These are phyloP conservation scores for Penicillium sp. DNA, from an alignment of 2,329 filamentous ascomycete species.

Conservation along the genomic window DNA sequence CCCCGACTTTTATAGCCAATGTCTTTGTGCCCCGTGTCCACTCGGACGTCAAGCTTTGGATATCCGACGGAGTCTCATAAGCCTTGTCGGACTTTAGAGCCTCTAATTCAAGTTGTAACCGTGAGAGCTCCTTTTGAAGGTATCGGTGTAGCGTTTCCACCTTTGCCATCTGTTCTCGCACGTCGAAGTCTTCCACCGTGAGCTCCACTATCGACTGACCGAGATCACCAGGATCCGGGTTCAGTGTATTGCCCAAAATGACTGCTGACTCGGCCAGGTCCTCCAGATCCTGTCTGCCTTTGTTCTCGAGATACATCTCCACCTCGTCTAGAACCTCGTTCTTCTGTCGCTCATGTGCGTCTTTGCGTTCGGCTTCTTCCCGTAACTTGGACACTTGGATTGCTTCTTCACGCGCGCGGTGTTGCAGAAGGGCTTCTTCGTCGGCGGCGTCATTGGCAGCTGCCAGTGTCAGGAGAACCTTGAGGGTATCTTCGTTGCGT, in stretches of 20 bases:
- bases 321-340: slow-evolving; percentile 50
- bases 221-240: slow-evolving; percentile 49
- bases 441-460: slow-evolving; percentile 68
- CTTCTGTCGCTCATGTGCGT: slow-evolving; percentile 30
- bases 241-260: slow-evolving; percentile 47
- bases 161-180: slow-evolving; percentile 53
- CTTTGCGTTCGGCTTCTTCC: slow-evolving; percentile 24
- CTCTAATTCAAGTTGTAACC: slow-evolving; percentile 28
- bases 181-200: slow-evolving; percentile 51
- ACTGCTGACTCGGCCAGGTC: slow-evolving; percentile 54
- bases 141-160: slow-evolving; percentile 55
- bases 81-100: slow-evolving; percentile 31
- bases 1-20: slow-evolving; percentile 62
- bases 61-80: slow-evolving; percentile 54
- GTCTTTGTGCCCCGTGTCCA: slow-evolving; percentile 66
- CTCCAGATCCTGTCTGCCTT: slow-evolving; percentile 55
- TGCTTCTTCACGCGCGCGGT: slow-evolving; percentile 37
- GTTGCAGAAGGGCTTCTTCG: slow-evolving; percentile 35
- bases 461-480: slow-evolving; percentile 67
- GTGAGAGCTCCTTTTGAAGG: slow-evolving; percentile 50
- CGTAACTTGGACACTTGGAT: slow-evolving; percentile 29
- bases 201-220: slow-evolving; percentile 54
- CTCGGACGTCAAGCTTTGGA: slow-evolving; percentile 68
- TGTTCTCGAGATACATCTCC: slow-evolving; percentile 50
- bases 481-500: slow-evolving; percentile 78